These are phyloP conservation scores for Fusarium sp. DNA, from an alignment of 2,329 filamentous ascomycete genomes.

Conservation along the genomic window DNA sequence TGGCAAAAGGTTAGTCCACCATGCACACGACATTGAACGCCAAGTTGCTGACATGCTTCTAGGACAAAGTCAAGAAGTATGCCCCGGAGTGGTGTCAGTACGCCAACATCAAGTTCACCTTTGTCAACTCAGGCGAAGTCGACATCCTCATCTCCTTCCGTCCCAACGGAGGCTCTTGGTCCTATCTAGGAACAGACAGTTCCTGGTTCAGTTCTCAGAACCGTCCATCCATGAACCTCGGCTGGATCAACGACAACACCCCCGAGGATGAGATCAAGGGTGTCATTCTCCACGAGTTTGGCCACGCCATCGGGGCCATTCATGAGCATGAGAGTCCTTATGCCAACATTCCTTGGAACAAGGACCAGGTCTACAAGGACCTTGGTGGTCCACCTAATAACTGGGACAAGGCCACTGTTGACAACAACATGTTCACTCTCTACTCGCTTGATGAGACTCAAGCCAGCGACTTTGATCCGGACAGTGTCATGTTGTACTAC, in stretches of 20 bases:
- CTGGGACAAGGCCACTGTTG: constrained; percentile 18
- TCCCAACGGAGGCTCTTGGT: not conserved
- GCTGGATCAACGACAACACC: constrained; percentile 5
- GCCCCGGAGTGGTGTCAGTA: constrained; percentile 6
- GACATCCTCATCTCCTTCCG: constrained; percentile 9
- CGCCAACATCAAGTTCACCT: constrained; percentile 20
- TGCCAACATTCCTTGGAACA: constrained; percentile 19
- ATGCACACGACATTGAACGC: fast-evolving
- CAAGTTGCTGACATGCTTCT: not conserved
- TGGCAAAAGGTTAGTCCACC: not conserved
- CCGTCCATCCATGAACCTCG: not conserved
- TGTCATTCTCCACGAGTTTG: constrained; percentile 8
- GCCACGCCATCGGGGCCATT: not conserved
- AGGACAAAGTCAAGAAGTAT: constrained; percentile 3
- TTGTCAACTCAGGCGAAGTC: constrained; percentile 5
- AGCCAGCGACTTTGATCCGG: constrained; percentile 28
- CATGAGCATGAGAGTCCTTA: constrained; percentile 6
- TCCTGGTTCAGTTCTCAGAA: constrained; percentile 1
- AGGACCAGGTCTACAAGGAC: constrained; percentile 8
- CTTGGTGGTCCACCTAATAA: not conserved
- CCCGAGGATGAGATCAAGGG: not conserved
- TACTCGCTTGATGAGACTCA: constrained; percentile 12
- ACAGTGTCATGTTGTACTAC: constrained; percentile 43
- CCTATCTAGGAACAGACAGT: constrained; percentile 8
- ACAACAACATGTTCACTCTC: constrained; percentile 14